Percentiles rank a stretch among this genome's conserved stretches.
Evolutionary conservation across 2,329 filamentous ascomycete genomes (phyloP).

Genomic region (Arthrobotrys pseudoclavata): DNA sequence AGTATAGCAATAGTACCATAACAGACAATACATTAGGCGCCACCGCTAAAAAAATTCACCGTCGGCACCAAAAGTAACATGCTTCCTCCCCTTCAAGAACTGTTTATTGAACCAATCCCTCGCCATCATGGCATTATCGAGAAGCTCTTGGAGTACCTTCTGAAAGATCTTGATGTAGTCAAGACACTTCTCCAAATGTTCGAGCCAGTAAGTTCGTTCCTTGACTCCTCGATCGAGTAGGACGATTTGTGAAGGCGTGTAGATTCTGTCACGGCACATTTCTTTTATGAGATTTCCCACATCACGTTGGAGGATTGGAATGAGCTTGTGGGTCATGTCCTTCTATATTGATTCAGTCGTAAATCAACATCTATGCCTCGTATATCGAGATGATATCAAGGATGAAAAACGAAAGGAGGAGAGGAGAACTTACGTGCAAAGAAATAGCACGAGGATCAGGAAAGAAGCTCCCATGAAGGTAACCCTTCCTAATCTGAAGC

Average conservation of each 20-base stretch:
- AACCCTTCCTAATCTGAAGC: constrained; percentile 21
- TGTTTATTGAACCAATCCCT: constrained; percentile 42
- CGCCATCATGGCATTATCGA: constrained; percentile 44
- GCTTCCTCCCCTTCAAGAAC: constrained; percentile 16
- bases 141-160: constrained; percentile 23
- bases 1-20: neutral
- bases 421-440: constrained; percentile 31
- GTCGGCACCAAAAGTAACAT: neutral
- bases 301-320: constrained; percentile 7
- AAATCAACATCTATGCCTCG: neutral
- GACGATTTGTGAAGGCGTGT: constrained; percentile 3
- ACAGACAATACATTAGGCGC: neutral
- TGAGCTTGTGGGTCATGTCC: constrained; percentile 34
- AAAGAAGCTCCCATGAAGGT: constrained; percentile 24
- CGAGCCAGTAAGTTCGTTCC: constrained; percentile 33
- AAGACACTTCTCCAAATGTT: constrained; percentile 13
- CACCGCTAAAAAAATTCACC: neutral
- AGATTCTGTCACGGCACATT: neutral
- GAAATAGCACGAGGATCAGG: constrained; percentile 31
- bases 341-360: constrained; percentile 6
- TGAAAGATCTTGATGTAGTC: constrained; percentile 30
- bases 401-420: too few relatives aligned
- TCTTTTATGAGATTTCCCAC: constrained; percentile 2
- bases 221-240: constrained; percentile 2
- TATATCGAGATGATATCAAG: neutral